Percentiles rank a stretch among this genome's conserved stretches.
phyloP scores from a whole-genome alignment of 306 rosid genomes.

The Castanospermum australe region DNA sequence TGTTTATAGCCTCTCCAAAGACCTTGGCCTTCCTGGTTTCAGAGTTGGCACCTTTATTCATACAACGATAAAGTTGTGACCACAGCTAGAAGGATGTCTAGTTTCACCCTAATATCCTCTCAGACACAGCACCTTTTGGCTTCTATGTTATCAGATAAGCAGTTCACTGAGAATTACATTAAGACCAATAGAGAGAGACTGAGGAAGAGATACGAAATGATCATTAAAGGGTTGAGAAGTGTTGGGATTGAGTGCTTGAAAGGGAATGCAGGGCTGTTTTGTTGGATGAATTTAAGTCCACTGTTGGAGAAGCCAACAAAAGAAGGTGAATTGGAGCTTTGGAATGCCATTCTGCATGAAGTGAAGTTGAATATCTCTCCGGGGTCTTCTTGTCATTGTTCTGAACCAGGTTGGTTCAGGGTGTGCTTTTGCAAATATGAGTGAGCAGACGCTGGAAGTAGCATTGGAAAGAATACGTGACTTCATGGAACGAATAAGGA shows the following conservation, averaged over 20 bases:
- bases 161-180: slow-evolving; percentile 59
- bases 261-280: slow-evolving; percentile 89
- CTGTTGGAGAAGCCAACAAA: slow-evolving; percentile 47
- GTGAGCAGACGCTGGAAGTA: slow-evolving; percentile 58
- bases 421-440: slow-evolving; percentile 96
- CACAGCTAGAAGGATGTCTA: slow-evolving; percentile 88
- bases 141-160: slow-evolving; percentile 59
- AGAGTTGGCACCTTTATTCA: slow-evolving; percentile 83
- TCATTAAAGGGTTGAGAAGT: slow-evolving; percentile 57
- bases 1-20: slow-evolving; percentile 90
- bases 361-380: slow-evolving; percentile 85
- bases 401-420: slow-evolving; percentile 93
- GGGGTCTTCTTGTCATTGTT: slow-evolving; percentile 88
- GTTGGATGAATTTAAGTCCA: slow-evolving; percentile 90
- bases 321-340: slow-evolving; percentile 66
- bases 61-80: slow-evolving; percentile 87
- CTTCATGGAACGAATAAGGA: slow-evolving; percentile 48
- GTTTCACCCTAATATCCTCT: slow-evolving; percentile 85
- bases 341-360: slow-evolving; percentile 58
- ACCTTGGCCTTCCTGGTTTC: slow-evolving; percentile 92
- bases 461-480: slow-evolving; percentile 65
- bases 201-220: slow-evolving; percentile 68
- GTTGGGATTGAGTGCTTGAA: slow-evolving; percentile 77
- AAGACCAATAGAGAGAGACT: slow-evolving; percentile 65
- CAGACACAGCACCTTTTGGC: slow-evolving; percentile 84